Evolutionary conservation across 352 stramenopile species (phyloP).

Genomic region (Thalassiosira livingstoniorum): DNA sequence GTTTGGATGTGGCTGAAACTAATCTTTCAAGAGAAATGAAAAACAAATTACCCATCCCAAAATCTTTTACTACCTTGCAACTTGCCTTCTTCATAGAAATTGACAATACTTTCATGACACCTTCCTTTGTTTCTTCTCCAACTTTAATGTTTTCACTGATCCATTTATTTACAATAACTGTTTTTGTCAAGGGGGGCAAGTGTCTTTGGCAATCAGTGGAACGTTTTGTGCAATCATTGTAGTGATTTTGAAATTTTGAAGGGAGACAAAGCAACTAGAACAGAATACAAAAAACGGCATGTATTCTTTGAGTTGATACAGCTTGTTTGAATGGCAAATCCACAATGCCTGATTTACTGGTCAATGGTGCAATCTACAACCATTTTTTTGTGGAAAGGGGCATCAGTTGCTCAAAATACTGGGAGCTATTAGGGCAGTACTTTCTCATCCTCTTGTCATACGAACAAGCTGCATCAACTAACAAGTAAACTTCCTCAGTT

Average conservation of each 20-base stretch:
- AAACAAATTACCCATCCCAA: too few species aligned
- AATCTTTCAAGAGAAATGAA: background rate
- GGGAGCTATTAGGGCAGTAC: constrained; percentile 13
- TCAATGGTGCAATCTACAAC: constrained; percentile 18
- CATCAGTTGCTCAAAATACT: background rate
- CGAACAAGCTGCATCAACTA: constrained; percentile 1
- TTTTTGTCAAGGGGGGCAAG: background rate
- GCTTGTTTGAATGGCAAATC: constrained; percentile 3
- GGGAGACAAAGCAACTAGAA: background rate
- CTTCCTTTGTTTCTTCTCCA: background rate
- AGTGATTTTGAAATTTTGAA: background rate
- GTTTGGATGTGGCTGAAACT: background rate
- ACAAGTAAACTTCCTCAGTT: background rate
- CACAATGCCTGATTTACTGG: background rate
- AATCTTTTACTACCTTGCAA: background rate
- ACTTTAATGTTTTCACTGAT: background rate
- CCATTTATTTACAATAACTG: background rate
- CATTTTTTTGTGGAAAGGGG: constrained; percentile 13
- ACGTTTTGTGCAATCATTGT: background rate
- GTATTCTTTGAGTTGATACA: constrained; percentile 14
- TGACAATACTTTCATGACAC: background rate
- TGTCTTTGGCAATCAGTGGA: background rate
- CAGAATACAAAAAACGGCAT: background rate
- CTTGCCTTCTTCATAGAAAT: background rate
- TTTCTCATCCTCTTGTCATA: background rate